phyloP scores from a whole-genome alignment of 495 filamentous ascomycete species.

The Friedmanniomyces simplex region DNA sequence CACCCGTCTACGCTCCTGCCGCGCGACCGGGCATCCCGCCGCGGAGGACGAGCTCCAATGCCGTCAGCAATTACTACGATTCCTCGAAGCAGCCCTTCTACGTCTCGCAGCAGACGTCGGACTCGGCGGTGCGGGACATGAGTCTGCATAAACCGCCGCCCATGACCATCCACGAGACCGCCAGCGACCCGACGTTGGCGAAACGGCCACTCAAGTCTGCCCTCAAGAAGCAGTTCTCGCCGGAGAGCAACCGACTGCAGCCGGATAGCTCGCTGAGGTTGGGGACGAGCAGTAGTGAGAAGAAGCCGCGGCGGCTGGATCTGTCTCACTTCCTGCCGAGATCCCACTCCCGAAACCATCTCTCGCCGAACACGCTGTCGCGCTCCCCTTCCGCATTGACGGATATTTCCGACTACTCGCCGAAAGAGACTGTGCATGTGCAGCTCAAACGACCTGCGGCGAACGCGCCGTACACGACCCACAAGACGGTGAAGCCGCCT shows the following conservation, averaged over 20 bases:
- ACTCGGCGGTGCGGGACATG: conserved; percentile 30
- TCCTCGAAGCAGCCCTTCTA: conserved; percentile 24
- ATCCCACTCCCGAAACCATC: background rate
- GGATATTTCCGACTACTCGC: conserved; percentile 22
- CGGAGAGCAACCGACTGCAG: background rate
- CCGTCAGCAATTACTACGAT: conserved; percentile 26
- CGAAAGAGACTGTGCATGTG: conserved; percentile 12
- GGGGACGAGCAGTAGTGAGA: conserved; percentile 6
- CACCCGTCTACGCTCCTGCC: background rate
- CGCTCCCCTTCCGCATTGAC: conserved; percentile 25
- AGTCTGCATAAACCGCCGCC: conserved; percentile 25
- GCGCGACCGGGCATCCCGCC: background rate
- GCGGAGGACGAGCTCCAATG: conserved; percentile 1
- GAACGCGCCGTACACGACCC: conserved; percentile 14
- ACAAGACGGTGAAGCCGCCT: conserved; percentile 11
- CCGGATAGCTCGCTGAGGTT: background rate
- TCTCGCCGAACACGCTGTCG: conserved; percentile 27
- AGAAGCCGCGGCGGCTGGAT: conserved; percentile 27
- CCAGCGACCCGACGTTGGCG: conserved; percentile 10
- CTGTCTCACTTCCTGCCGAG: conserved; percentile 28
- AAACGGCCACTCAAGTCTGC: conserved; percentile 8
- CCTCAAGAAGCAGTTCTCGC: conserved; percentile 2
- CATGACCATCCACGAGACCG: conserved; percentile 8
- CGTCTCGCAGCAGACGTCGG: conserved; percentile 33
- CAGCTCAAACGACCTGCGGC: conserved; percentile 2